Percentiles rank a stretch among this genome's conserved stretches.
phyloP scores from a whole-genome alignment of 441 rosid species.

The Gossypium davidsonii region DNA sequence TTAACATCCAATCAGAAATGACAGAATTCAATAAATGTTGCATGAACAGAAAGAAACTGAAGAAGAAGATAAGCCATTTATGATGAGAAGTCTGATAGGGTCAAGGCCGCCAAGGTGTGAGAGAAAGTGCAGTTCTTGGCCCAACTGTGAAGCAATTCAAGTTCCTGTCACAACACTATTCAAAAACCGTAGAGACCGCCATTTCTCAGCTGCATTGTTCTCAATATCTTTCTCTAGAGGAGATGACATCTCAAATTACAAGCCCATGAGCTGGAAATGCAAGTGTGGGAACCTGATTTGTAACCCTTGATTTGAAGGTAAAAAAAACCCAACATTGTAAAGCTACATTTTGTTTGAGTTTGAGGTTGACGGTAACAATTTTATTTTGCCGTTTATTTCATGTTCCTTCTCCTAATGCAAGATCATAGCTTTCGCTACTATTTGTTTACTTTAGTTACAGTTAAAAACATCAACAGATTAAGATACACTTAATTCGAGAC shows the following conservation, averaged over 20 bases:
- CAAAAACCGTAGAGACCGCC: slow-evolving; percentile 20
- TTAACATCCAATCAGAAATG: background rate
- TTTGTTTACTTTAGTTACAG: background rate
- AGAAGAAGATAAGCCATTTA: slow-evolving; percentile 29
- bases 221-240: slow-evolving; percentile 48
- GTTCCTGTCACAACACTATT: slow-evolving; percentile 54
- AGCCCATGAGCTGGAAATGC: slow-evolving; percentile 98
- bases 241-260: slow-evolving; percentile 65
- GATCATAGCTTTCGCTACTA: background rate
- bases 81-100: slow-evolving; percentile 51
- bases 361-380: background rate
- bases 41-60: slow-evolving; percentile 28
- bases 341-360: background rate
- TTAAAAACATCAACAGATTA: background rate
- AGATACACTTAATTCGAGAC: background rate
- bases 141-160: slow-evolving; percentile 77
- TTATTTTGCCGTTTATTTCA: background rate
- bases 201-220: slow-evolving; percentile 19
- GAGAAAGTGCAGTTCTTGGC: slow-evolving; percentile 61
- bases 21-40: background rate
- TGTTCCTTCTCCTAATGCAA: background rate
- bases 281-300: slow-evolving; percentile 70
- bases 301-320: slow-evolving; percentile 46
- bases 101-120: slow-evolving; percentile 91
- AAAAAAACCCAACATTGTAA: background rate